phyloP scores from a whole-genome alignment of 1,139 yeast species.

The Scheffersomyces lignicola region DNA sequence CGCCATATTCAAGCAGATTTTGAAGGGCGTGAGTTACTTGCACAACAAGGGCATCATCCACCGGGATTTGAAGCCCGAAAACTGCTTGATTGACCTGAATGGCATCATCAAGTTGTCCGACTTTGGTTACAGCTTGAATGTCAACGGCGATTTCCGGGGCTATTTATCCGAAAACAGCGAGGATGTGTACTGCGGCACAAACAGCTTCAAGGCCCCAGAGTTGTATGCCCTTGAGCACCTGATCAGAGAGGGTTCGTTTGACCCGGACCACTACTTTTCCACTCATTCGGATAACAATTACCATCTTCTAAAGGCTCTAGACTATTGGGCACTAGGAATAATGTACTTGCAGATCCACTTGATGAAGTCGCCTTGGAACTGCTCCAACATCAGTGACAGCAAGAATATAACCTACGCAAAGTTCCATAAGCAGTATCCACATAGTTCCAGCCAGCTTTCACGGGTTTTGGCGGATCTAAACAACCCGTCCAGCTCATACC shows the following conservation, averaged over 20 bases:
- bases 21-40: conserved; percentile 45
- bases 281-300: neutral
- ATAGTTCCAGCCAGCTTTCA: conserved; percentile 16
- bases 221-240: conserved; percentile 32
- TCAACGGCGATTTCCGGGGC: conserved; percentile 19
- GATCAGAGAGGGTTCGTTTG: neutral
- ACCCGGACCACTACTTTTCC: neutral
- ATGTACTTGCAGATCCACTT: conserved; percentile 45
- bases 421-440: conserved; percentile 24
- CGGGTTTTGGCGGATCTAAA: conserved; percentile 19
- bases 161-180: conserved; percentile 21
- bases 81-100: conserved; percentile 43
- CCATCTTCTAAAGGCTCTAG: conserved; percentile 22
- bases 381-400: conserved; percentile 26
- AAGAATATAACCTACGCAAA: conserved; percentile 24
- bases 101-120: conserved; percentile 52
- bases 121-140: conserved; percentile 51
- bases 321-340: conserved; percentile 55
- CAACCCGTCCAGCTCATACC: conserved; percentile 15
- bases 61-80: conserved; percentile 59
- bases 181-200: conserved; percentile 47
- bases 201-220: conserved; percentile 58
- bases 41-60: conserved; percentile 48
- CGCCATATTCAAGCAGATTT: conserved; percentile 47
- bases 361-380: conserved; percentile 51